Conservation (phyloP, 2,329 filamentous ascomycete genomes). For the Trichoderma sp. region DNA sequence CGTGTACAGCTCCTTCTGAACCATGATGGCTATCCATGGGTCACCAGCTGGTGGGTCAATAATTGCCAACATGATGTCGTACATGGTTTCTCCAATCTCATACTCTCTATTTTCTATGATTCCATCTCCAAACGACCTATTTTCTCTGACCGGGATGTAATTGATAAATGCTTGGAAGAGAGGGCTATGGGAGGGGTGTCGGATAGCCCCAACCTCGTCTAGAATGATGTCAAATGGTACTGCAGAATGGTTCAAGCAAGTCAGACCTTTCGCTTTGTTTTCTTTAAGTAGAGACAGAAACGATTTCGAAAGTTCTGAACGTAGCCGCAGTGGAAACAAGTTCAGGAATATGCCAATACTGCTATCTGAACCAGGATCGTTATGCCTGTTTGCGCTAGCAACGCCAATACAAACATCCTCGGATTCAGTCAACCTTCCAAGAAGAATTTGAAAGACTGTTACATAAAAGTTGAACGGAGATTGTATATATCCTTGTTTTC, state of each 20-base stretch:
- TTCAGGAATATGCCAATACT: constrained; percentile 53
- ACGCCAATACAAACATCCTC: constrained; percentile 51
- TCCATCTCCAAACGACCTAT: constrained; percentile 23
- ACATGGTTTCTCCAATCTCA: constrained; percentile 28
- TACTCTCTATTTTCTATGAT: constrained; percentile 14
- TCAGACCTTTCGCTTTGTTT: constrained; percentile 19
- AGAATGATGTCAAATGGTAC: constrained; percentile 54
- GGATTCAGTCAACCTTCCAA: not conserved
- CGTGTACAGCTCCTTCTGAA: constrained; percentile 37
- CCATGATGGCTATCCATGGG: constrained; percentile 18
- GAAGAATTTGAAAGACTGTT: not conserved
- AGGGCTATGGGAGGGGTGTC: constrained; percentile 43
- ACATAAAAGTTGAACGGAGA: not conserved
- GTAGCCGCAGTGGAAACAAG: constrained; percentile 43
- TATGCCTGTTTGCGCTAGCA: constrained; percentile 45
- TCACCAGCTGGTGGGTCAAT: constrained; percentile 31
- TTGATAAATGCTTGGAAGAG: constrained; percentile 50
- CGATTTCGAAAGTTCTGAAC: not conserved
- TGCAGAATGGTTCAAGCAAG: constrained; percentile 25
- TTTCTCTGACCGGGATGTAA: constrained; percentile 33
- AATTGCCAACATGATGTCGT: constrained; percentile 41
- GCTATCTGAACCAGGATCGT: constrained; percentile 32
- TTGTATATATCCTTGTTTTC: not conserved
- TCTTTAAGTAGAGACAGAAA: not conserved
- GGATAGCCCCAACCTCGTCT: constrained; percentile 41